Evolutionary conservation across 495 filamentous ascomycete species (phyloP).

Genomic region (Hypoxylon rickii): DNA sequence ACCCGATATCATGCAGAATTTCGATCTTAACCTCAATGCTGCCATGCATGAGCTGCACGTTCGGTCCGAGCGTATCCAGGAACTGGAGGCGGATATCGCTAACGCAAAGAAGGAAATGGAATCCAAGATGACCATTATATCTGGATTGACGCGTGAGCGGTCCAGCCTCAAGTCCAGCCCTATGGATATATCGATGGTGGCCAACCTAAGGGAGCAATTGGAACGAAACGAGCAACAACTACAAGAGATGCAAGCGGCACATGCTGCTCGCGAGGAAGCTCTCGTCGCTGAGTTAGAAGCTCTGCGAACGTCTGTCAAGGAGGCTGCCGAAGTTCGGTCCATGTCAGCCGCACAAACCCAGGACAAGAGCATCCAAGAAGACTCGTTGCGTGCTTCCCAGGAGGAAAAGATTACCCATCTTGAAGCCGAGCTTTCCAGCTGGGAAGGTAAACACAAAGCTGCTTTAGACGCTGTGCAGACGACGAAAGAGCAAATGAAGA

Average conservation of each 20-base stretch:
- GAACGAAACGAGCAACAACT: slow-evolving; percentile 83
- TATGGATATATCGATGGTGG: slow-evolving; percentile 92
- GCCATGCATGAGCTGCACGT: slow-evolving; percentile 90
- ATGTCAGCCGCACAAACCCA: slow-evolving; percentile 13
- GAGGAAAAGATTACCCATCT: slow-evolving; percentile 70
- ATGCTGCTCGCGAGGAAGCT: slow-evolving; percentile 73
- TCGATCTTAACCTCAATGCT: slow-evolving; percentile 87
- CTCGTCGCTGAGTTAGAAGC: slow-evolving; percentile 69
- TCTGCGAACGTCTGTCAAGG: slow-evolving; percentile 63
- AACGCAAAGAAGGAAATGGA: slow-evolving; percentile 95
- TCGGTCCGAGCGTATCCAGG: slow-evolving; percentile 85
- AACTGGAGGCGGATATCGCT: slow-evolving; percentile 83
- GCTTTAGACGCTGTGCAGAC: slow-evolving; percentile 72
- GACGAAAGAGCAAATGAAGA: slow-evolving; percentile 72
- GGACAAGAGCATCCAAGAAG: slow-evolving; percentile 19
- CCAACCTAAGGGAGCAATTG: slow-evolving; percentile 83
- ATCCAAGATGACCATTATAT: slow-evolving; percentile 89
- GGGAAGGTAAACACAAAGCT: slow-evolving; percentile 74
- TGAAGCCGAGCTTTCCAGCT: slow-evolving; percentile 73
- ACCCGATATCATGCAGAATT: slow-evolving; percentile 86
- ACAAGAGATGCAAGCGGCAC: slow-evolving; percentile 69
- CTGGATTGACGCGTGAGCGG: slow-evolving; percentile 88
- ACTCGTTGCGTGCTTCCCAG: slow-evolving; percentile 50
- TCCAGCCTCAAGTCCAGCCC: slow-evolving; percentile 85
- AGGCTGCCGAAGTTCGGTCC: slow-evolving; percentile 28